Evolutionary conservation across 2,329 filamentous ascomycete genomes (phyloP).

Genomic region (Clarireedia homoeocarpa): DNA sequence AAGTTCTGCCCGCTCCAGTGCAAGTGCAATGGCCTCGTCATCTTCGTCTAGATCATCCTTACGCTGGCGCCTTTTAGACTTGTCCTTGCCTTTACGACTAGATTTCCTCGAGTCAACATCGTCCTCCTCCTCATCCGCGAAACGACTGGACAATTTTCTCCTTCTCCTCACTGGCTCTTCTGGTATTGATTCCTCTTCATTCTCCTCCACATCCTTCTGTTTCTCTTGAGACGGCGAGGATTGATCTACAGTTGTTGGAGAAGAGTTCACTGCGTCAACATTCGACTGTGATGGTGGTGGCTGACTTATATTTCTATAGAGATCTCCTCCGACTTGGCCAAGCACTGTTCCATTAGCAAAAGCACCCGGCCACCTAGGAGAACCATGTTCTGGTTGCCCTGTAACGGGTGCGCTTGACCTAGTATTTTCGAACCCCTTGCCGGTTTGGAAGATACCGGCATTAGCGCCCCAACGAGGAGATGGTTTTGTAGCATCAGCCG

Average conservation of each 20-base stretch:
- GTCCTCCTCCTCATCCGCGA: neutral
- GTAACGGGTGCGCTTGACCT: neutral
- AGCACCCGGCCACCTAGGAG: neutral
- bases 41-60: conserved; percentile 23
- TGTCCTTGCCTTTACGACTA: conserved; percentile 25
- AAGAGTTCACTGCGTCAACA: no score
- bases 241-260: no score
- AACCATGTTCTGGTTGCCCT: neutral
- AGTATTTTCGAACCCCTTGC: neutral
- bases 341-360: neutral
- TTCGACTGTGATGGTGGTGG: neutral
- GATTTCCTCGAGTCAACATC: conserved; percentile 11
- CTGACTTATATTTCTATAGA: neutral
- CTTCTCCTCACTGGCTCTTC: neutral
- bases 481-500: no score
- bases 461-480: no score
- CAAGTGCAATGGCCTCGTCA: conserved; percentile 24
- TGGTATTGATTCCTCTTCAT: neutral
- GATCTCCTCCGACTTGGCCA: neutral
- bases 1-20: conserved; percentile 33
- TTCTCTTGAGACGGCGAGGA: neutral
- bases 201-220: neutral
- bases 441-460: neutral
- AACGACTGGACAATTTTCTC: conserved; percentile 6
- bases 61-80: conserved; percentile 23